Conservation (phyloP, 2,329 filamentous ascomycete species). For the Xylaria polymorpha region DNA sequence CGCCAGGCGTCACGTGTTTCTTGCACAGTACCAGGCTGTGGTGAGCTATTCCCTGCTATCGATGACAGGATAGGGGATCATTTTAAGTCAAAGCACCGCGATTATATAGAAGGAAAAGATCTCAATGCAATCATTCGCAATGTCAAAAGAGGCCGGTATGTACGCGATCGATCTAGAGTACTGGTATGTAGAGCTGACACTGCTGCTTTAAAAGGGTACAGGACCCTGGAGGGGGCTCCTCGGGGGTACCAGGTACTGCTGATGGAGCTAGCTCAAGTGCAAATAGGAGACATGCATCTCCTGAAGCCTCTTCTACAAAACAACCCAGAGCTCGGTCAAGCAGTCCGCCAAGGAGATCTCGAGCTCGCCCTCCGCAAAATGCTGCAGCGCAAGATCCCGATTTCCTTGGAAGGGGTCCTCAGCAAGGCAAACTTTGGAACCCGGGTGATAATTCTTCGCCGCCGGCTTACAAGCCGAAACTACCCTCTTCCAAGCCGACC, state of each 20-base stretch:
- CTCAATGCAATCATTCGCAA: conserved; percentile 25
- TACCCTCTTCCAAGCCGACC: conserved; percentile 13
- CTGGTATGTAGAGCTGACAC: conserved; percentile 13
- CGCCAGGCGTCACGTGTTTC: conserved; percentile 24
- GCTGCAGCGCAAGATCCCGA: conserved; percentile 40
- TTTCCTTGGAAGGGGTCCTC: conserved; percentile 37
- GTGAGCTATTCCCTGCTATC: conserved; percentile 8
- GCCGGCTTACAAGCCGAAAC: conserved; percentile 25
- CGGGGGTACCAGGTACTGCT: conserved; percentile 13
- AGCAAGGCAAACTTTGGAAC: conserved; percentile 44
- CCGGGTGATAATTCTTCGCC: conserved; percentile 39
- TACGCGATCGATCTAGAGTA: neutral
- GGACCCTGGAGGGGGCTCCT: conserved; percentile 24
- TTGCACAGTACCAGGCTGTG: conserved; percentile 26
- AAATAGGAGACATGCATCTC: conserved; percentile 42
- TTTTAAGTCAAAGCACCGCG: conserved; percentile 22
- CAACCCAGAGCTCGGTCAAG: conserved; percentile 34
- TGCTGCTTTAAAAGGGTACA: conserved; percentile 16
- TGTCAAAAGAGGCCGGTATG: conserved; percentile 34
- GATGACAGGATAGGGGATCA: conserved; percentile 33
- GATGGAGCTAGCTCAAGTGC: conserved; percentile 32
- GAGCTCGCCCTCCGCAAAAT: conserved; percentile 37
- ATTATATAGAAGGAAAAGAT: conserved; percentile 33
- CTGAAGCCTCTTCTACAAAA: conserved; percentile 28
- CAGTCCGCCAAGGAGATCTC: conserved; percentile 42